phyloP scores from a whole-genome alignment of 2,329 filamentous ascomycete species.

The Colletotrichum navitas region DNA sequence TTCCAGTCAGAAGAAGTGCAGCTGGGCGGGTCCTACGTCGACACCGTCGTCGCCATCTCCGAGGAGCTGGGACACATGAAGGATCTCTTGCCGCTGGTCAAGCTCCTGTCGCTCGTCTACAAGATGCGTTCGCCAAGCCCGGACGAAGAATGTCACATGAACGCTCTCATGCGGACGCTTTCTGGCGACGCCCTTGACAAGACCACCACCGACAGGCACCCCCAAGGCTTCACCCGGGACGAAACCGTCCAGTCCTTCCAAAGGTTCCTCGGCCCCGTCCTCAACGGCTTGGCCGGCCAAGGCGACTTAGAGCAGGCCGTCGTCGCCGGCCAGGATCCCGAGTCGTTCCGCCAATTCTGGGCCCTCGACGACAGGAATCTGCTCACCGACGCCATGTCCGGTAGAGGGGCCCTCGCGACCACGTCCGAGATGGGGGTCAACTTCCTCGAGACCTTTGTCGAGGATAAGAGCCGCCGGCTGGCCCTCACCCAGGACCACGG shows the following conservation, averaged over 20 bases:
- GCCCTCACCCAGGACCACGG: conserved; percentile 41
- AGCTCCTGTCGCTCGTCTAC: conserved; percentile 52
- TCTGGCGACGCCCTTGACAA: conserved; percentile 36
- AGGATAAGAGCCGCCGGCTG: conserved; percentile 26
- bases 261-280: conserved; percentile 48
- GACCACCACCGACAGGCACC: conserved; percentile 31
- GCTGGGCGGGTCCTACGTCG: conserved; percentile 43
- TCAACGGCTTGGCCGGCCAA: conserved; percentile 53
- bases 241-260: conserved; percentile 50
- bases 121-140: conserved; percentile 47
- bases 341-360: conserved; percentile 53
- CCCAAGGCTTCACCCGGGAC: conserved; percentile 44
- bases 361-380: conserved; percentile 51
- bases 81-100: conserved; percentile 50
- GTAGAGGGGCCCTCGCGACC: conserved; percentile 44
- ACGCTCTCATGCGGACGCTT: conserved; percentile 51
- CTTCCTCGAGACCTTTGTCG: conserved; percentile 41
- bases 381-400: conserved; percentile 50
- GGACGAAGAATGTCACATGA: conserved; percentile 48
- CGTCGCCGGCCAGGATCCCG: conserved; percentile 49
- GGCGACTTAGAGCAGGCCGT: conserved; percentile 50
- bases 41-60: conserved; percentile 50
- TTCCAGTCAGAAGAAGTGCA: conserved; percentile 32
- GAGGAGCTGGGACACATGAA: conserved; percentile 50
- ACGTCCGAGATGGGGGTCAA: conserved; percentile 46